Conservation (phyloP, 1,284 basidiomycete genomes). For the Schizopora paradoxa region DNA sequence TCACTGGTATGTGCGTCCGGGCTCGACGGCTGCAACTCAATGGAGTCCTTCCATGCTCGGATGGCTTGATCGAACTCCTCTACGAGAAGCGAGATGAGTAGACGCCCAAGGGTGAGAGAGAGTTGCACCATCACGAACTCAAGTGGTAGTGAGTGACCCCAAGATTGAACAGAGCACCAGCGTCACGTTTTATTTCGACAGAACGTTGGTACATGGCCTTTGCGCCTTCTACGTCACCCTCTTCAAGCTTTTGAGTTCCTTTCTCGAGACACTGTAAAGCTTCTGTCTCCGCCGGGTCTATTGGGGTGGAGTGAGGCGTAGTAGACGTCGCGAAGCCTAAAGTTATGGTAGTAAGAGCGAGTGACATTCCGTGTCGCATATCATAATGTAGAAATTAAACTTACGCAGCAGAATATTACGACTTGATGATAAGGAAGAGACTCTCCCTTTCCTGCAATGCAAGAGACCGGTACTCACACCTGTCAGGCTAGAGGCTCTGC, state of each 20-base stretch:
- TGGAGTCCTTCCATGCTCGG: slow-evolving; percentile 81
- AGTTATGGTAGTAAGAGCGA: background rate
- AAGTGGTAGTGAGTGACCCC: slow-evolving; percentile 88
- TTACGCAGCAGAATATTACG: too few species aligned
- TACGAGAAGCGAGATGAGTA: slow-evolving; percentile 32
- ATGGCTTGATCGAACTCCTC: slow-evolving; percentile 87
- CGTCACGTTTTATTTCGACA: slow-evolving; percentile 74
- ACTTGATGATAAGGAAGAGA: too few species aligned
- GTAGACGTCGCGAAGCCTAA: slow-evolving; percentile 82
- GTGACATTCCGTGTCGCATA: too few species aligned
- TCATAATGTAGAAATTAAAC: too few species aligned
- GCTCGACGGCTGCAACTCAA: slow-evolving; percentile 76
- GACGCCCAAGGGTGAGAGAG: background rate
- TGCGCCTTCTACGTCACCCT: slow-evolving; percentile 82
- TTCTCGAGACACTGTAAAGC: slow-evolving; percentile 80
- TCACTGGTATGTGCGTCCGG: slow-evolving; percentile 91
- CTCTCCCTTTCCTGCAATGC: too few species aligned
- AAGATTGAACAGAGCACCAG: slow-evolving; percentile 83
- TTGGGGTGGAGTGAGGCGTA: slow-evolving; percentile 70
- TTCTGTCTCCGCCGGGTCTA: slow-evolving; percentile 81
- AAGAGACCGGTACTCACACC: too few species aligned
- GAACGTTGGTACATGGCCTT: slow-evolving; percentile 77
- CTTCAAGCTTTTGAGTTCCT: slow-evolving; percentile 84
- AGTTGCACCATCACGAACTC: slow-evolving; percentile 43
- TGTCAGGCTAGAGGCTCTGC: too few species aligned